Evolutionary conservation across 2,329 filamentous ascomycete genomes (phyloP).

Genomic region (Trichoderma pleuroti): DNA sequence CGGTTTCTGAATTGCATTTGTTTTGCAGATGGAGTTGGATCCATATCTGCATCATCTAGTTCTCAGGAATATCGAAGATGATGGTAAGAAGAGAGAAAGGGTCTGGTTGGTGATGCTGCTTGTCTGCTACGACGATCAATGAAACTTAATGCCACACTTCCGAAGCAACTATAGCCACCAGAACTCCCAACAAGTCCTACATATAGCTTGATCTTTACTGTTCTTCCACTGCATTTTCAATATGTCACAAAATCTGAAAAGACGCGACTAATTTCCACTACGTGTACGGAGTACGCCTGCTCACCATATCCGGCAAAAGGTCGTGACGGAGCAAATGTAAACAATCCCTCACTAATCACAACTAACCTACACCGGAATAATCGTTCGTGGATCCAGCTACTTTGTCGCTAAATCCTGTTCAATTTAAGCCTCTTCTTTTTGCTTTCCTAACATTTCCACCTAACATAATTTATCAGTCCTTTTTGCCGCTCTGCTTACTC

Average conservation of each 20-base stretch:
- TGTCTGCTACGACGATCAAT: no score
- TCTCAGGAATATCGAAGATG: neutral
- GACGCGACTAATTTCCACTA: neutral
- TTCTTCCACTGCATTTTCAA: neutral
- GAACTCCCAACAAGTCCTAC: neutral
- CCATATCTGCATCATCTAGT: neutral
- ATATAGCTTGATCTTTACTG: neutral
- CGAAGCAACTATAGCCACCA: accelerated
- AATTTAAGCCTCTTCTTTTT: neutral
- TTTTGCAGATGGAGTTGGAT: neutral
- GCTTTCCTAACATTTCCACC: neutral
- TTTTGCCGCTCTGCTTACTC: neutral
- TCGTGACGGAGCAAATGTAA: neutral
- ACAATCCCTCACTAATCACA: neutral
- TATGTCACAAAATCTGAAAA: neutral
- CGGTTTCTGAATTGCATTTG: neutral
- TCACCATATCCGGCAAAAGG: neutral
- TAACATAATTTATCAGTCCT: neutral
- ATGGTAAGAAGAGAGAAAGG: neutral
- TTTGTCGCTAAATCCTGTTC: neutral
- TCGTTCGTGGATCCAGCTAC: neutral
- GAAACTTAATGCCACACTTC: neutral
- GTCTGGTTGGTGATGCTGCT: accelerated
- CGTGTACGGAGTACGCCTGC: no score
- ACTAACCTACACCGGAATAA: neutral